These are phyloP conservation scores for Chenopodium formosanum DNA, from an alignment of 148 eudicot species.

Conservation along the genomic window DNA sequence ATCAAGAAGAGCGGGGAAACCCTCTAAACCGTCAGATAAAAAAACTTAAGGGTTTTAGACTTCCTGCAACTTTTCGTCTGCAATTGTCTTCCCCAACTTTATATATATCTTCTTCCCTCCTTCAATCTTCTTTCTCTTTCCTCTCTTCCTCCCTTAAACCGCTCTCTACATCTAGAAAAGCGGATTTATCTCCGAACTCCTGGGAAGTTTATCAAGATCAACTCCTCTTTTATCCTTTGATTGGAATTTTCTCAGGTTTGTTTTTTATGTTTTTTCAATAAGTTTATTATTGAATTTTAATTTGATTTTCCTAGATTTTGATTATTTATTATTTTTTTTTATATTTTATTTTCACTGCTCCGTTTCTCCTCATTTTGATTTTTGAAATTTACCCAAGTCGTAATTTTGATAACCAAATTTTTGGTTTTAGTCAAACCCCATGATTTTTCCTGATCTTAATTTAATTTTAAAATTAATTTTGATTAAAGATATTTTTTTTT, in stretches of 20 bases:
- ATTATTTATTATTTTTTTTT: too few species aligned
- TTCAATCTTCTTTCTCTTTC: not conserved
- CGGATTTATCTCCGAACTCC: not conserved
- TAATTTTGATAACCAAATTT: not conserved
- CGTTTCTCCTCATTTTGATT: not conserved
- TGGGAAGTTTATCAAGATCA: not conserved
- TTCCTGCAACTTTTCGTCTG: not conserved
- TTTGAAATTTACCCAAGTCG: not conserved
- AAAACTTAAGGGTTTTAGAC: slow-evolving; percentile 1
- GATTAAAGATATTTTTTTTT: not conserved
- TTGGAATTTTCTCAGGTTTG: not conserved
- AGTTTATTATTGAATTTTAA: too few species aligned
- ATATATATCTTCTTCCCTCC: not conserved
- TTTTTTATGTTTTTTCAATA: not conserved
- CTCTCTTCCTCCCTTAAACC: not conserved
- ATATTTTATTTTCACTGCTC: too few species aligned
- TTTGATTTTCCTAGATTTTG: too few species aligned
- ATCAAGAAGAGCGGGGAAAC: not conserved
- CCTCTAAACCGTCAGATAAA: not conserved
- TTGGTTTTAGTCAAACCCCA: not conserved
- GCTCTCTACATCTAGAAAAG: not conserved
- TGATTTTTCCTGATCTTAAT: slow-evolving; percentile 5
- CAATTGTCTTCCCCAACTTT: not conserved
- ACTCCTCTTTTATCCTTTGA: not conserved
- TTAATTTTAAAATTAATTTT: not conserved